Conservation (phyloP, 1,284 basidiomycete species). For the Cutaneotrichosporon spelunceum region DNA sequence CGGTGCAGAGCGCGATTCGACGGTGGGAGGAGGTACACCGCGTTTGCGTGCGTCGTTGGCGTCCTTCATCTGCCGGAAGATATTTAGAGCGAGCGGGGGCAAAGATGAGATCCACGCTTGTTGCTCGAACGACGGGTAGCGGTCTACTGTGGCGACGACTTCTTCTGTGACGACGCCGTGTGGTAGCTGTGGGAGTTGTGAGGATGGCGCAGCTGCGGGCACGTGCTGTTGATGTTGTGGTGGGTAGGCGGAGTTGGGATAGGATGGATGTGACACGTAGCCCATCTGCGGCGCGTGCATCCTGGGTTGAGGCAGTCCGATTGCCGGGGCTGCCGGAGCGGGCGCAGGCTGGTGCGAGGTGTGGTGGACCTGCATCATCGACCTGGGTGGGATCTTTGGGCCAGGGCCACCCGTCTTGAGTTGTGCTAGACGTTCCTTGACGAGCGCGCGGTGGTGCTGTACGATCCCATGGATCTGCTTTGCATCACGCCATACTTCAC, state of each 20-base stretch:
- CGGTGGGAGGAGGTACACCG: conserved; percentile 14
- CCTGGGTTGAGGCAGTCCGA: conserved; percentile 1
- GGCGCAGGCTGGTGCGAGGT: conserved; percentile 3
- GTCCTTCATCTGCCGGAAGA: conserved; percentile 38
- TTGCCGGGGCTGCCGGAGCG: neutral
- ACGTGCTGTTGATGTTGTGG: conserved; percentile 8
- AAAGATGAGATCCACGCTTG: conserved; percentile 42
- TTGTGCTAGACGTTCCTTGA: conserved; percentile 19
- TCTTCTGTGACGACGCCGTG: conserved; percentile 46
- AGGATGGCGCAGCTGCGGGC: conserved; percentile 12
- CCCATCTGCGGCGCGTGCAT: conserved; percentile 14
- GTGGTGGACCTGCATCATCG: conserved; percentile 8
- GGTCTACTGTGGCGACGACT: conserved; percentile 40
- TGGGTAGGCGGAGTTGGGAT: neutral
- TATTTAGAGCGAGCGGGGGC: conserved; percentile 30
- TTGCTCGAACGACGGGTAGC: conserved; percentile 44
- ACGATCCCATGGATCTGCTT: conserved; percentile 54
- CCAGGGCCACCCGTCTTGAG: conserved; percentile 7
- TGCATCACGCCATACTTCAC: conserved; percentile 79
- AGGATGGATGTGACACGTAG: neutral
- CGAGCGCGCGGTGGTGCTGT: conserved; percentile 15
- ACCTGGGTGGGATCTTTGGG: neutral
- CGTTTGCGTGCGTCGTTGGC: conserved; percentile 36
- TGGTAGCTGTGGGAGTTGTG: conserved; percentile 40
- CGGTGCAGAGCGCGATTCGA: neutral